These are phyloP conservation scores for Syzygium grande DNA, from an alignment of 345 rosid species.

Conservation along the genomic window DNA sequence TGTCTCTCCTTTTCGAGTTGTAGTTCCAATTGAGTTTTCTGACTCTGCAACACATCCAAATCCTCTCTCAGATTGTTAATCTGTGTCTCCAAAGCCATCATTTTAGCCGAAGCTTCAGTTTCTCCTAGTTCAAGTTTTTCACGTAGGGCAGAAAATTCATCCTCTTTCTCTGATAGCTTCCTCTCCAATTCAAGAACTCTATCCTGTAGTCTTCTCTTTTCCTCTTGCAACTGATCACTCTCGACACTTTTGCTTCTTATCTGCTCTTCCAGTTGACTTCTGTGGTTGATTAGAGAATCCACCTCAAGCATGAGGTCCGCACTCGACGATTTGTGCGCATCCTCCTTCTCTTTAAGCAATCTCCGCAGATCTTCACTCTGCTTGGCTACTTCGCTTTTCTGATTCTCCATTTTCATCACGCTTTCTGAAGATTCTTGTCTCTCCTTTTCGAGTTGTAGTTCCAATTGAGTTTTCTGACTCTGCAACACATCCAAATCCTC, in stretches of 20 bases:
- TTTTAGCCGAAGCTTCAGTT: slow-evolving; percentile 37
- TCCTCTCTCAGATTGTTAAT: slow-evolving; percentile 37
- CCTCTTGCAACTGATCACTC: slow-evolving; percentile 32
- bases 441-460: slow-evolving; percentile 42
- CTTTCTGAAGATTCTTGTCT: slow-evolving; percentile 35
- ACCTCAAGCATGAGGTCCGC: slow-evolving; percentile 30
- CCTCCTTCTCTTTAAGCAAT: slow-evolving; percentile 34
- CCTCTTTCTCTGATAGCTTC: slow-evolving; percentile 19
- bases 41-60: slow-evolving; percentile 30
- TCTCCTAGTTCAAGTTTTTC: slow-evolving; percentile 22
- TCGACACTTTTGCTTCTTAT: slow-evolving; percentile 23
- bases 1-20: slow-evolving; percentile 46
- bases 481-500: slow-evolving; percentile 42
- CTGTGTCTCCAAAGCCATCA: slow-evolving; percentile 29
- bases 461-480: slow-evolving; percentile 26
- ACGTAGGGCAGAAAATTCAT: slow-evolving; percentile 33
- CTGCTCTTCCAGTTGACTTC: slow-evolving; percentile 37
- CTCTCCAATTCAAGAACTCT: slow-evolving; percentile 26
- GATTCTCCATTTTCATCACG: slow-evolving; percentile 28
- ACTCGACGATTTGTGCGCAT: slow-evolving; percentile 22
- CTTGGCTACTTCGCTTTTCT: slow-evolving; percentile 20
- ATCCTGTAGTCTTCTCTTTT: slow-evolving; percentile 16
- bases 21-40: slow-evolving; percentile 29
- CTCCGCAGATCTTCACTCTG: slow-evolving; percentile 44
- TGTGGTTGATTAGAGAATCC: slow-evolving; percentile 36